Percentiles rank a stretch among this genome's conserved stretches.
These are phyloP conservation scores for Beta lomatogona DNA, from an alignment of 179 eudicot genomes.

Conservation along the genomic window DNA sequence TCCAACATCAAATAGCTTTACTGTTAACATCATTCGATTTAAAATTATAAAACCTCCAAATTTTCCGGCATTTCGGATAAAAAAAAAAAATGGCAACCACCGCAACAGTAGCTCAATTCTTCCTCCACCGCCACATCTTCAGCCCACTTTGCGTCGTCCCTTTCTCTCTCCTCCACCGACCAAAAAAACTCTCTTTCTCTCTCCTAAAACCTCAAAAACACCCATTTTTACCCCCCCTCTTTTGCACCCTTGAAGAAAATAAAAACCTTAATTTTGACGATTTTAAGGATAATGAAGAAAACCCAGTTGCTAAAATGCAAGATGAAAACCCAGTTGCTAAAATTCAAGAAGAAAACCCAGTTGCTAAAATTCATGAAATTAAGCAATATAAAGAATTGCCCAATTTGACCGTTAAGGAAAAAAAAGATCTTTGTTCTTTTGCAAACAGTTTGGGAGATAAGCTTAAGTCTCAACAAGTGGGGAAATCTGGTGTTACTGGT, in stretches of 20 bases:
- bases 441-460: slow-evolving; percentile 78
- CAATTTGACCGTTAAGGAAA: slow-evolving; percentile 66
- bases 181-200: slow-evolving; percentile 8
- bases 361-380: slow-evolving; percentile 14
- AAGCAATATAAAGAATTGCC: slow-evolving; percentile 39
- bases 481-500: slow-evolving; percentile 79
- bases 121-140: slow-evolving; percentile 35
- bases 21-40: too few species aligned
- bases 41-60: background rate
- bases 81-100: slow-evolving; percentile 24
- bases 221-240: slow-evolving; percentile 12
- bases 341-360: background rate
- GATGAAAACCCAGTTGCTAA: slow-evolving; percentile 4
- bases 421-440: slow-evolving; percentile 78
- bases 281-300: slow-evolving; percentile 2
- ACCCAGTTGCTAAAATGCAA: background rate
- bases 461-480: slow-evolving; percentile 84
- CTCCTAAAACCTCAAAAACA: slow-evolving; percentile 17
- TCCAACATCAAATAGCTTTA: too few species aligned
- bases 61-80: background rate
- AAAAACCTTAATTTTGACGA: background rate
- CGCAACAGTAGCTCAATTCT: slow-evolving; percentile 19
- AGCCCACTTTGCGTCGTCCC: slow-evolving; percentile 9
- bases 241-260: slow-evolving; percentile 11
- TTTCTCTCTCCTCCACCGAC: slow-evolving; percentile 14